Evolutionary conservation across 2,329 filamentous ascomycete species (phyloP).

Genomic region (Tolypocladium nubicola): DNA sequence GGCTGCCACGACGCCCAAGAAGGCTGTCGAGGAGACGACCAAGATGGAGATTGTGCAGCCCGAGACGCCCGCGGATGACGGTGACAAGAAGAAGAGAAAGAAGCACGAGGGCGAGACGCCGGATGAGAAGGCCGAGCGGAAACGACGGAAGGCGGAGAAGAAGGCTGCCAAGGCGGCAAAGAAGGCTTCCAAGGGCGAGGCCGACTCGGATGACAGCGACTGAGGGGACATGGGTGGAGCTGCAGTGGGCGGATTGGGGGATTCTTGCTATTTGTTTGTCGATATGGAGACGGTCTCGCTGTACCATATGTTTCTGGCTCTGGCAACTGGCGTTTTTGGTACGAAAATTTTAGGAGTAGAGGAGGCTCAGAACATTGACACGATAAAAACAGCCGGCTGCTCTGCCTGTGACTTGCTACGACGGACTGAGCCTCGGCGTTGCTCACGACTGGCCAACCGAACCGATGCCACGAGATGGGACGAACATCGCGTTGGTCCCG

Average conservation of each 20-base stretch:
- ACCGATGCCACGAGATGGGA: neutral
- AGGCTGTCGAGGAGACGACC: conserved; percentile 25
- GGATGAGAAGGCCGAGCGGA: conserved; percentile 54
- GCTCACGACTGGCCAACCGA: neutral
- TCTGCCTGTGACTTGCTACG: neutral
- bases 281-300: conserved; percentile 10
- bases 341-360: conserved; percentile 6
- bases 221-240: neutral
- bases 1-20: conserved; percentile 28
- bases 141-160: conserved; percentile 50
- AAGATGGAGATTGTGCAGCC: conserved; percentile 23
- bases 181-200: conserved; percentile 41
- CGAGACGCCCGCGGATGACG: conserved; percentile 34
- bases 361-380: neutral
- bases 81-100: conserved; percentile 60
- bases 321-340: conserved; percentile 12
- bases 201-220: conserved; percentile 31
- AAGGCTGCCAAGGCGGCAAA: conserved; percentile 47
- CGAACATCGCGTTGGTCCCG: neutral
- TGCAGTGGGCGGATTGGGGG: conserved; percentile 1
- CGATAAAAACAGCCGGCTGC: neutral
- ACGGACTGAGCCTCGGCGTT: neutral
- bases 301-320: conserved; percentile 10
- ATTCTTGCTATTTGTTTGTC: conserved; percentile 4
- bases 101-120: conserved; percentile 71